Base-by-base conservation (phyloP, 805 yeast species). In the Candida adriatica region DNA sequence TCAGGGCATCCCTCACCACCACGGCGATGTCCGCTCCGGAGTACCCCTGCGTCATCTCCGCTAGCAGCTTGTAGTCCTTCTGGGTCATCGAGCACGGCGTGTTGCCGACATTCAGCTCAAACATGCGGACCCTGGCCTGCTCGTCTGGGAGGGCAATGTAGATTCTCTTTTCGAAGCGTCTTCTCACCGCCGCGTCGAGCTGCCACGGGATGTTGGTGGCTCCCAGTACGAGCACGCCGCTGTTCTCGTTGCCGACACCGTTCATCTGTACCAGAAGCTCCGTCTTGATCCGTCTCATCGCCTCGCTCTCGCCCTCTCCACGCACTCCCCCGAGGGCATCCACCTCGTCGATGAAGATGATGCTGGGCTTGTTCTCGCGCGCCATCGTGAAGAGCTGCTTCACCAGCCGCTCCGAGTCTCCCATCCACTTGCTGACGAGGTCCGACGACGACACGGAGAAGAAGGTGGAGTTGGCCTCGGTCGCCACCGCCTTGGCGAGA, bases 121-220 rank as follows among this genome's bases (percentile, higher is more conserved):
- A 92, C 97, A 92, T 90, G 41, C 77, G 79, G 8, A 86, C 73
- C 45, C 99, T 70, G 4, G 96, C 95, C 39, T 84, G 87, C n/a
- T 73, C 72, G 38, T 92, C 98, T 0, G 99, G 99, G 35, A 92
- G 66, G 4, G 98, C 81, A 41, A 92, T 92, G 55, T 92, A 92
- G 38, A 92, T 92, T 61, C 98, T 77, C 46, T 82, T 76, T 58
- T 92, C 98, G 50, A 92, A 92, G 58, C 98, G 79, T 62, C 99
- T 79, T 58, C 98, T 74, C 29, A 92, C 85, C 6, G 98, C 99
- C 27, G 96, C 86, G 58, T 92, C 98, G 45, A 92, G 67, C 62
- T 90, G 96, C 98, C 98, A 92, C 13, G 98, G 98, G 39, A 92
- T 92, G 57, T 92, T 92, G 6, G 98, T 92, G 2, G 98, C 98